Percentiles rank a stretch among this genome's conserved stretches.
Conservation (phyloP, 2,329 filamentous ascomycete genomes). For the Chrysoporthe puriensis region DNA sequence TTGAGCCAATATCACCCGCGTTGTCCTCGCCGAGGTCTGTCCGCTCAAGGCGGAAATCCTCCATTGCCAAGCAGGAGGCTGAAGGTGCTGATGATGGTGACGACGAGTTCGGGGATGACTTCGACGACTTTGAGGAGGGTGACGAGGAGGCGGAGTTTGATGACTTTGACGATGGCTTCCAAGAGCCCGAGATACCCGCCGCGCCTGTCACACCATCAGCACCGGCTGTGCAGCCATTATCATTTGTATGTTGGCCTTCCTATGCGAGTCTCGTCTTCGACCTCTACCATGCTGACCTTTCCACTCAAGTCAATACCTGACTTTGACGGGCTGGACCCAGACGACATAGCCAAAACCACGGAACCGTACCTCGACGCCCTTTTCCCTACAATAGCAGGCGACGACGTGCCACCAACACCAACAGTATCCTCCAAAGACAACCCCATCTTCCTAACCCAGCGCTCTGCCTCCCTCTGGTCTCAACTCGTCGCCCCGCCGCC, state of each 20-base stretch:
- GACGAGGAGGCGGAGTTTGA: constrained; percentile 62
- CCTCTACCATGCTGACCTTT: constrained; percentile 4
- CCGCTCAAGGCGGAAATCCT: constrained; percentile 39
- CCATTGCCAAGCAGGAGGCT: constrained; percentile 31
- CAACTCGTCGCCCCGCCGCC: constrained; percentile 94
- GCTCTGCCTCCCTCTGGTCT: constrained; percentile 91
- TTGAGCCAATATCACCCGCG: constrained; percentile 42
- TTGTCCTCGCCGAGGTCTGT: constrained; percentile 37
- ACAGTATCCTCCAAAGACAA: constrained; percentile 58
- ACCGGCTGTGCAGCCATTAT: constrained; percentile 33
- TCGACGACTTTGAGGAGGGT: constrained; percentile 66
- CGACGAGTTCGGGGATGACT: constrained; percentile 60
- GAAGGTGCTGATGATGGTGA: constrained; percentile 32
- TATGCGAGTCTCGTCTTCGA: neutral
- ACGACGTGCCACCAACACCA: constrained; percentile 54
- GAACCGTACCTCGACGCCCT: constrained; percentile 69
- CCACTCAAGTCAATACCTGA: constrained; percentile 65
- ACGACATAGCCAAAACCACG: constrained; percentile 63
- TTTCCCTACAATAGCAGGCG: constrained; percentile 59
- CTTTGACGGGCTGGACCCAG: constrained; percentile 63
- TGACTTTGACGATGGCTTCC: constrained; percentile 75
- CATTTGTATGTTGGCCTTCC: constrained; percentile 35
- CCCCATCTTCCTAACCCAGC: constrained; percentile 79
- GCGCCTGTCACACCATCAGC: constrained; percentile 39
- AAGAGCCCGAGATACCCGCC: constrained; percentile 58